phyloP scores from a whole-genome alignment of 495 filamentous ascomycete species.

The Podospora anserina region DNA sequence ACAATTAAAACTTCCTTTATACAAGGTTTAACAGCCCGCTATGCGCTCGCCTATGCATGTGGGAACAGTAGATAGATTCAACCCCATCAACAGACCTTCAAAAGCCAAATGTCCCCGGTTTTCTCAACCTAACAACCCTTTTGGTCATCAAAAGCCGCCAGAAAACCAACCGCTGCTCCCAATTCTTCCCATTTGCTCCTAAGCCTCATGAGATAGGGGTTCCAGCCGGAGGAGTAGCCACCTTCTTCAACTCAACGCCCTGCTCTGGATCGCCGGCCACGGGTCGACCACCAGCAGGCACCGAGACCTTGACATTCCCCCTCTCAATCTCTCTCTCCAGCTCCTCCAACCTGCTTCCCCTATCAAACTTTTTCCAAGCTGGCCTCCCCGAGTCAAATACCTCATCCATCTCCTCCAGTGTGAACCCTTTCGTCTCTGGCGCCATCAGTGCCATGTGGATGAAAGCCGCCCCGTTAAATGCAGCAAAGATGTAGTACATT shows the following conservation, averaged over 20 bases:
- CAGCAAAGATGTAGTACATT: slow-evolving; percentile 69
- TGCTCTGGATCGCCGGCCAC: neutral
- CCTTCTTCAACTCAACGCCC: neutral
- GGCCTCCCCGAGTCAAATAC: slow-evolving; percentile 55
- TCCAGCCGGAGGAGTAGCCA: neutral
- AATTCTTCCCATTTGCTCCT: too few relatives aligned
- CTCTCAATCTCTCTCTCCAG: slow-evolving; percentile 52
- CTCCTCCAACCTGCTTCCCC: slow-evolving; percentile 46
- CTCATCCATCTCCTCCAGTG: slow-evolving; percentile 65
- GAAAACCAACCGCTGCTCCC: too few relatives aligned
- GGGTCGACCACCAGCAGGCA: neutral
- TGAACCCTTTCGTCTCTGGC: slow-evolving; percentile 76
- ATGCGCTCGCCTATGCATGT: too few relatives aligned
- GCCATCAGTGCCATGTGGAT: slow-evolving; percentile 68
- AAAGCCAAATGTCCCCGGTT: too few relatives aligned
- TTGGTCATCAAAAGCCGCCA: too few relatives aligned
- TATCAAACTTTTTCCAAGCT: slow-evolving; percentile 46
- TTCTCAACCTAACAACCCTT: too few relatives aligned
- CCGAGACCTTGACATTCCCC: slow-evolving; percentile 43
- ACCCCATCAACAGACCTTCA: too few relatives aligned
- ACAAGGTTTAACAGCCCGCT: too few relatives aligned
- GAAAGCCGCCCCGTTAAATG: slow-evolving; percentile 65
- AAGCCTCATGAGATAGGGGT: neutral
- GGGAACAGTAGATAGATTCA: too few relatives aligned
- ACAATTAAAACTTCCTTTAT: neutral